Base-by-base conservation (phyloP, 345 rosid genomes). In the Camelina neglecta region DNA sequence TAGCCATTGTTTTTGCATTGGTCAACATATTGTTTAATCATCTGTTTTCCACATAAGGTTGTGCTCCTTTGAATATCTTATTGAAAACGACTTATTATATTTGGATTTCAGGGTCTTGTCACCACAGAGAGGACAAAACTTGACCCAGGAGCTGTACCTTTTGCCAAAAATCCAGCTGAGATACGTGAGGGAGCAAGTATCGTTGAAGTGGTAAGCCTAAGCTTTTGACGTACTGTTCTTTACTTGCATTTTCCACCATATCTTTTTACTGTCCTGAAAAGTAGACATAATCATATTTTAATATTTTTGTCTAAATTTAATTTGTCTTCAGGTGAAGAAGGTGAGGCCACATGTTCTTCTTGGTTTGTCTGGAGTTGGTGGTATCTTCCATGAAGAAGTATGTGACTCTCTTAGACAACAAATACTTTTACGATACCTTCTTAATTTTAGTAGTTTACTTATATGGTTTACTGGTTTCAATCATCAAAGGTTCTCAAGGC, bases 311-410 rank as follows among this genome's bases (percentile, higher is more conserved):
- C 64, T 72, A 75, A 39, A 71, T 57, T 44, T 20, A 49, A 64
- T 59, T 60, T 18, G 36, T 79, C 12, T 79, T 79, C 90, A 95
- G 99, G 93, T 95, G 66, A 95, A 81, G 81, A 87, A 76, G 83
- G 84, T 89, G 75, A 92, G 81, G 81, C 99, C 99, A 16, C 89
- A 89, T 79, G 99, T 90, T 80, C 96, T 95, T 80, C 96, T 95
- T 80, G 99, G 99, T 81, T 83, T 95, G 81, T 95, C 99, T 79
- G 98, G 99, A 82, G 99, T 95, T 76, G 97, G 97, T 64, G 98
- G 99, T 29, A 69, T 92, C 86, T 95, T 95, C 85, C 54, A 61
- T 51, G 96, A 86, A 82, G 96, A 90, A 91, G 99, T 95, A 67
- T 66, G 75, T 15, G n/a, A 67, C 36, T 47, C 44, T 9, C 59